Percentiles rank a stretch among this genome's conserved stretches.
phyloP scores from a whole-genome alignment of 2,329 filamentous ascomycete species.

The Aspergillus sp. region DNA sequence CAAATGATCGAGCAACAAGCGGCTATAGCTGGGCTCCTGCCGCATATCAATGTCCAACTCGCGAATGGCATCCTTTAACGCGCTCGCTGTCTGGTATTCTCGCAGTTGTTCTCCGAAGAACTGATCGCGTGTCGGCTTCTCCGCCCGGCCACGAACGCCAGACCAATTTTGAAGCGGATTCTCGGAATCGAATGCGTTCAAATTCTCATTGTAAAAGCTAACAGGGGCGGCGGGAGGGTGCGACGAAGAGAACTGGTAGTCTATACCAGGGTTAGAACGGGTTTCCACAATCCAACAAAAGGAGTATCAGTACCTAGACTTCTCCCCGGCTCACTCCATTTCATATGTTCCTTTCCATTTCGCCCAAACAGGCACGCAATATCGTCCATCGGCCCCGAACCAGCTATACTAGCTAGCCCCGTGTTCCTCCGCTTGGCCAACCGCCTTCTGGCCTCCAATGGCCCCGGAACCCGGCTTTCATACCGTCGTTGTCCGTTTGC shows the following conservation, averaged over 20 bases:
- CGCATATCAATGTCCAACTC: constrained; percentile 33
- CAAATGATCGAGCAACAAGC: constrained; percentile 34
- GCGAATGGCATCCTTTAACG: constrained; percentile 28
- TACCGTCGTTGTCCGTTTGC: constrained; percentile 50
- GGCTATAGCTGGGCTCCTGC: constrained; percentile 36
- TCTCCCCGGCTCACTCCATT: constrained; percentile 26
- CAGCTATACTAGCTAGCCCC: constrained; percentile 41
- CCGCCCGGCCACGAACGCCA: neutral
- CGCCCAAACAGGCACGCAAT: constrained; percentile 43
- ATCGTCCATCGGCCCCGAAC: constrained; percentile 32
- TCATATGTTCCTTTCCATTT: constrained; percentile 40
- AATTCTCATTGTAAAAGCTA: constrained; percentile 23
- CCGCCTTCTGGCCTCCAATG: constrained; percentile 60
- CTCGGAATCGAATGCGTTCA: constrained; percentile 11
- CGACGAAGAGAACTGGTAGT: constrained; percentile 19
- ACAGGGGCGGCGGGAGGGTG: constrained; percentile 17
- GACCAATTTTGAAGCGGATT: neutral
- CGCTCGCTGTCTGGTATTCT: constrained; percentile 24
- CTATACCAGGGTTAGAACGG: constrained; percentile 14
- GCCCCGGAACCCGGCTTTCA: constrained; percentile 62
- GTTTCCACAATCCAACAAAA: neutral
- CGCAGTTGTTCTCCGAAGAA: constrained; percentile 21
- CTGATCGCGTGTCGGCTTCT: constrained; percentile 10
- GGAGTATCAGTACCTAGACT: neutral
- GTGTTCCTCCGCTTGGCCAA: constrained; percentile 58